Base-by-base conservation (phyloP, 2,329 filamentous ascomycete genomes). In the Colletotrichum sp. region DNA sequence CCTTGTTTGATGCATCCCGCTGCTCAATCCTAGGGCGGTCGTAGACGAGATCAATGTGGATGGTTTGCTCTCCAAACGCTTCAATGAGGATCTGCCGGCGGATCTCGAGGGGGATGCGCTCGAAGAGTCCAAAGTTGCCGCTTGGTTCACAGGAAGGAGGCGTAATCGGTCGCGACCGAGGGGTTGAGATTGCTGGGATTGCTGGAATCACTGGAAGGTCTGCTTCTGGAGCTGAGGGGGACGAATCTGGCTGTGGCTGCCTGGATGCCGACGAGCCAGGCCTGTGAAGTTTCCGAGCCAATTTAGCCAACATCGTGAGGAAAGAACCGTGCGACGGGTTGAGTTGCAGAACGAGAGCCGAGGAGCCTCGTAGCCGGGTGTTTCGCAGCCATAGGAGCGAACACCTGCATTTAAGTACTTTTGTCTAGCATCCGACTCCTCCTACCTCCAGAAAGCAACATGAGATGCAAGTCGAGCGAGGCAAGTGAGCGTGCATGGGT, bases 61-160 rank as follows among this genome's bases (percentile, higher is more conserved):
- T 36, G 6, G 75, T 78, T 5, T 67, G 76, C 12, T 71, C 63
- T 16, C 80, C 80, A 76, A 81, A 81, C 2, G 80, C 80, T 8
- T 78, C 75, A 8, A 76, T 67, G n/a, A 81, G 68, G 63, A 85
- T 81, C 76, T 80, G 81, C 52, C 80, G 81, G 26, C 84, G 80
- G 8, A 85, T 79, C 77, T 85, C 84, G 18, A 80, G 69, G 10
- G 84, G 84, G 3, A 85, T 76, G 36, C 79, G 79, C 16, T 28
- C 10, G 26, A 71, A 71, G 2, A 65, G 48, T 26, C n/a, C 22
- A 36, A 65, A 26, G 13, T 16, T 15, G 32, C n/a, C 24, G 34
- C 18, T 44, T 44, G 32, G 62, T 13, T 28, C 9, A 34, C n/a
- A 36, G 34, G 7, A 52, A 13, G 62, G 32, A 39, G 62, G 62